A percentile compares a stretch with the other conserved stretches of the same genome.
phyloP scores from a whole-genome alignment of 2,329 filamentous ascomycete genomes.

The Teratosphaeriaceae sp. region DNA sequence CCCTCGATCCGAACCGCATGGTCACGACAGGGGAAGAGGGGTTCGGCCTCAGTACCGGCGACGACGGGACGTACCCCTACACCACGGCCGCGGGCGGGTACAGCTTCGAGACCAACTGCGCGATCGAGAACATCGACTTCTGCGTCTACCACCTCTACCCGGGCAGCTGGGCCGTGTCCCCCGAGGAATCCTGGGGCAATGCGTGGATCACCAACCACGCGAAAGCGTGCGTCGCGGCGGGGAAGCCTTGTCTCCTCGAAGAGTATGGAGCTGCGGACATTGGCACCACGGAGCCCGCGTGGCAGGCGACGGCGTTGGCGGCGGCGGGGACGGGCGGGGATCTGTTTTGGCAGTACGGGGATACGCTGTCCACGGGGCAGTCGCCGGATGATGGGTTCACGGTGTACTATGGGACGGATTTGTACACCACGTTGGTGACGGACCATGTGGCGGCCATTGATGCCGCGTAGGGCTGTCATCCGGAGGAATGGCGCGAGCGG shows the following conservation, averaged over 20 bases:
- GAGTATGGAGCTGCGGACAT: slow-evolving; percentile 16
- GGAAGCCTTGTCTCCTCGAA: slow-evolving; percentile 20
- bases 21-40: slow-evolving; percentile 50
- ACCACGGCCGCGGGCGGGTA: slow-evolving; percentile 11
- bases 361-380: slow-evolving; percentile 16
- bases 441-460: slow-evolving; percentile 12
- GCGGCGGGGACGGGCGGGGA: slow-evolving; percentile 13
- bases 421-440: slow-evolving; percentile 11
- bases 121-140: slow-evolving; percentile 15
- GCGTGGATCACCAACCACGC: slow-evolving; percentile 18
- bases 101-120: slow-evolving; percentile 16
- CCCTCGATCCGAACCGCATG: slow-evolving; percentile 45
- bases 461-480: slow-evolving; percentile 1
- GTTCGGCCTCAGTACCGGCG: slow-evolving; percentile 22
- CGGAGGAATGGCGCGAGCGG: no score
- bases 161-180: slow-evolving; percentile 10
- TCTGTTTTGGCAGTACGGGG: slow-evolving; percentile 22
- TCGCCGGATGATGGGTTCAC: slow-evolving; percentile 16
- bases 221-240: slow-evolving; percentile 11
- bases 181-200: slow-evolving; percentile 13
- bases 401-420: slow-evolving; percentile 12
- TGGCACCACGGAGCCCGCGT: slow-evolving; percentile 12
- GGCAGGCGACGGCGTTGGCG: slow-evolving; percentile 15
- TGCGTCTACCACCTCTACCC: slow-evolving; percentile 20
- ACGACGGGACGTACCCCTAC: slow-evolving; percentile 29